Conservation (phyloP, 2,329 filamentous ascomycete species). For the Ophiostoma ulmi region DNA sequence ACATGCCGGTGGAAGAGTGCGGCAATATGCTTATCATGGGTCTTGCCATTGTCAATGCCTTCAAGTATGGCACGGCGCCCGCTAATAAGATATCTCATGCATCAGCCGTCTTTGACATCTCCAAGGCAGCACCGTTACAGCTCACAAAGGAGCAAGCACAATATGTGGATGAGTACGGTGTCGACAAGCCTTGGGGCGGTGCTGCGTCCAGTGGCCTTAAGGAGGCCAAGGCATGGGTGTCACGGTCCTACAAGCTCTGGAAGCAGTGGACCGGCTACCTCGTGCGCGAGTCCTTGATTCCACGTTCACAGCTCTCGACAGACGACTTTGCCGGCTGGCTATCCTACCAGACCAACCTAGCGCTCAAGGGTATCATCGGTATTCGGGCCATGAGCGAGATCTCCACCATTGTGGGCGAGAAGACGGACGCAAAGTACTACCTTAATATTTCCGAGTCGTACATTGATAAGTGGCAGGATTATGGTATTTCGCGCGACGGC, state of each 20-base stretch:
- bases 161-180: slow-evolving; percentile 28
- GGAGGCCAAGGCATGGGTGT: slow-evolving; percentile 39
- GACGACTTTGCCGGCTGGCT: slow-evolving; percentile 76
- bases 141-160: slow-evolving; percentile 21
- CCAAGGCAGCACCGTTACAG: slow-evolving; percentile 18
- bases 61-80: slow-evolving; percentile 55
- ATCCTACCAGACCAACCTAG: slow-evolving; percentile 68
- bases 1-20: slow-evolving; percentile 69
- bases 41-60: slow-evolving; percentile 61
- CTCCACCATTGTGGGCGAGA: slow-evolving; percentile 53
- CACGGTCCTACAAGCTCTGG: slow-evolving; percentile 61
- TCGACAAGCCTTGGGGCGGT: slow-evolving; percentile 49
- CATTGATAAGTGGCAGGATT: slow-evolving; percentile 64
- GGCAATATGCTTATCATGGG: slow-evolving; percentile 70
- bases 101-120: slow-evolving; percentile 26
- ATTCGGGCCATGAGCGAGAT: slow-evolving; percentile 73
- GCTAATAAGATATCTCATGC: slow-evolving; percentile 39
- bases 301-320: slow-evolving; percentile 67
- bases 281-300: slow-evolving; percentile 63
- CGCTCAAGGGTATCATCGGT: slow-evolving; percentile 70
- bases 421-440: slow-evolving; percentile 56
- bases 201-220: slow-evolving; percentile 40
- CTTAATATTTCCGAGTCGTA: slow-evolving; percentile 60
- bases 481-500: slow-evolving; percentile 61
- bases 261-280: slow-evolving; percentile 72